Conservation (phyloP, 2,329 filamentous ascomycete species). For the Plectosphaerella cucumerina region DNA sequence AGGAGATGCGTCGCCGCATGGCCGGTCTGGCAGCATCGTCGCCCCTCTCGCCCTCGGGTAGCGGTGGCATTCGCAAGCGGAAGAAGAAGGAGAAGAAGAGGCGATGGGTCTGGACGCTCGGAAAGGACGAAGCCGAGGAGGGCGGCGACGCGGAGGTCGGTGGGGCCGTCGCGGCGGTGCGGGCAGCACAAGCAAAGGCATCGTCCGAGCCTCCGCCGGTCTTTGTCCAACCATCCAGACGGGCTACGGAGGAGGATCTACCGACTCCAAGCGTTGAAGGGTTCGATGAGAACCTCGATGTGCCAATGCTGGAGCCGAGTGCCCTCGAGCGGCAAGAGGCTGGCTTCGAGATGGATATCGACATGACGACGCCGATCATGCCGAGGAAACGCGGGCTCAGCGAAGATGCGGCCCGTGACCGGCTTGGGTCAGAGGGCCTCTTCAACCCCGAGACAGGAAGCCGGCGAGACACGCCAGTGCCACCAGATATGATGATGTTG, state of each 20-base stretch:
- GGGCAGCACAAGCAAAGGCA: constrained; percentile 23
- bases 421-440: constrained; percentile 22
- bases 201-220: constrained; percentile 15
- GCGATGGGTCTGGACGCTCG: constrained; percentile 64
- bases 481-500: constrained; percentile 20
- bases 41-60: constrained; percentile 33
- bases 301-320: constrained; percentile 46
- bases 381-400: constrained; percentile 7
- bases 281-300: constrained; percentile 28
- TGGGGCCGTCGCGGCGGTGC: constrained; percentile 36
- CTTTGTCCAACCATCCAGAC: constrained; percentile 7
- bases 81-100: constrained; percentile 57
- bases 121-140: constrained; percentile 42
- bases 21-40: constrained; percentile 40
- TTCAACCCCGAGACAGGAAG: constrained; percentile 21
- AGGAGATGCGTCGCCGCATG: constrained; percentile 58
- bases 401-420: constrained; percentile 5
- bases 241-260: constrained; percentile 20
- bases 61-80: constrained; percentile 44
- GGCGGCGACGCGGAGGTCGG: constrained; percentile 37
- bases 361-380: constrained; percentile 35
- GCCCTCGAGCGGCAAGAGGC: constrained; percentile 32
- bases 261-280: constrained; percentile 38
- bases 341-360: constrained; percentile 27
- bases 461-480: constrained; percentile 29